A percentile compares a stretch with the other conserved stretches of the same genome.
Evolutionary conservation across 345 rosid genomes (phyloP).

Genomic region (Euphorbia pulcherrima): DNA sequence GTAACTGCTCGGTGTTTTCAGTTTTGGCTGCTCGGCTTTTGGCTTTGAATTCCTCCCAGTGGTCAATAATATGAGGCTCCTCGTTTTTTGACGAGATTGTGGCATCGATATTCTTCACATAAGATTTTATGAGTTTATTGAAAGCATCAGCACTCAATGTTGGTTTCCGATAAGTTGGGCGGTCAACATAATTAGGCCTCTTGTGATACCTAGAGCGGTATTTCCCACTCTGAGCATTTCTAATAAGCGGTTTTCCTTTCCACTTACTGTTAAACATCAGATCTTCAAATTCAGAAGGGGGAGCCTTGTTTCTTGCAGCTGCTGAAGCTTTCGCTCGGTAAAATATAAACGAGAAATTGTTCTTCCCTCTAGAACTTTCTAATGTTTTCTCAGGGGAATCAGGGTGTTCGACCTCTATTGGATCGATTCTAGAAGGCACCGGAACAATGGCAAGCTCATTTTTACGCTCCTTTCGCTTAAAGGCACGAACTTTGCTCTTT

Average conservation of each 20-base stretch:
- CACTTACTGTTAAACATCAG: slow-evolving; percentile 40
- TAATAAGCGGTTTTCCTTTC: slow-evolving; percentile 30
- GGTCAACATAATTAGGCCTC: slow-evolving; percentile 29
- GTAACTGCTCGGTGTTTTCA: slow-evolving; percentile 30
- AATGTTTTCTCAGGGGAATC: slow-evolving; percentile 31
- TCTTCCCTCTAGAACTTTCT: slow-evolving; percentile 26
- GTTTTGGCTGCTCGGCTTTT: slow-evolving; percentile 23
- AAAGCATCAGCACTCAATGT: slow-evolving; percentile 71
- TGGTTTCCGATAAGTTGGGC: slow-evolving; percentile 32
- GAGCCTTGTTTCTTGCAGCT: slow-evolving; percentile 3
- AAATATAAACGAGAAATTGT: slow-evolving; percentile 24
- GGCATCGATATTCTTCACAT: slow-evolving; percentile 71
- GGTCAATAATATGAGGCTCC: slow-evolving; percentile 50
- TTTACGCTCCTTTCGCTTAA: slow-evolving; percentile 11
- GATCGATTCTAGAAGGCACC: slow-evolving; percentile 35
- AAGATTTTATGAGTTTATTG: slow-evolving; percentile 60
- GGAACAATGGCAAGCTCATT: slow-evolving; percentile 53
- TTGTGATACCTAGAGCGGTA: slow-evolving; percentile 18
- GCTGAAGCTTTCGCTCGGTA: slow-evolving; percentile 21
- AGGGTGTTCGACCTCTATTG: slow-evolving; percentile 30
- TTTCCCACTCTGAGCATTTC: slow-evolving; percentile 26
- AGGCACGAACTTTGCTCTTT: slow-evolving; percentile 10
- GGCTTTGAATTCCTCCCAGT: slow-evolving; percentile 65
- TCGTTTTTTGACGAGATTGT: slow-evolving; percentile 41
- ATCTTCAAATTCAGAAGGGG: slow-evolving; percentile 36